phyloP scores from a whole-genome alignment of 2,329 filamentous ascomycete species.

The Microcyclospora tardicrescens region DNA sequence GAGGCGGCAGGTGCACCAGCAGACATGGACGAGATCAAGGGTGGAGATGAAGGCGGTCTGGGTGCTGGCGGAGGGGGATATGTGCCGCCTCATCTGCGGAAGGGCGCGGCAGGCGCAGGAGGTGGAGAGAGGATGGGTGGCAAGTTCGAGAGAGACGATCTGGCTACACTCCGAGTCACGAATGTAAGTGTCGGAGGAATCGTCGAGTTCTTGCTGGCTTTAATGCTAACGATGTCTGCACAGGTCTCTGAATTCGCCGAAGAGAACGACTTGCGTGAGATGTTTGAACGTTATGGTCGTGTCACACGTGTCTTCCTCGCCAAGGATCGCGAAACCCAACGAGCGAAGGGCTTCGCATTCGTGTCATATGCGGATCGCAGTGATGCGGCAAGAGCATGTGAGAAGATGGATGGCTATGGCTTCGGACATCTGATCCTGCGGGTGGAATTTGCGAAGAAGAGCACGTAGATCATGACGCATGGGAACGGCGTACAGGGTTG shows the following conservation, averaged over 20 bases:
- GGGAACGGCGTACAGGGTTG: no score
- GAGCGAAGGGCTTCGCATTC: conserved; percentile 97
- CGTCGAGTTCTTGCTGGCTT: not conserved
- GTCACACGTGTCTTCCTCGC: conserved; percentile 96
- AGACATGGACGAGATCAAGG: conserved; percentile 35
- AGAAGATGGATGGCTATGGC: conserved; percentile 93
- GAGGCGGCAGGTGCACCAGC: conserved; percentile 31
- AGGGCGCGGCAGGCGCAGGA: conserved; percentile 45
- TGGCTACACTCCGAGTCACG: conserved; percentile 91
- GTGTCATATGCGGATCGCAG: conserved; percentile 87
- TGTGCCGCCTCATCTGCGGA: conserved; percentile 84
- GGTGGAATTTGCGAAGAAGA: conserved; percentile 73
- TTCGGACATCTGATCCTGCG: conserved; percentile 78
- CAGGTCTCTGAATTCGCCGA: conserved; percentile 95
- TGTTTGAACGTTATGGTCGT: conserved; percentile 95
- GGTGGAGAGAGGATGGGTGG: conserved; percentile 75
- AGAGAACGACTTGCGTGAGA: conserved; percentile 85
- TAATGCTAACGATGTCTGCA: conserved; percentile 1
- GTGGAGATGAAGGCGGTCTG: conserved; percentile 37
- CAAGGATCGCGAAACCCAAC: conserved; percentile 90
- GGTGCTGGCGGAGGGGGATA: conserved; percentile 68
- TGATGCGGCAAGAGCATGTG: conserved; percentile 84
- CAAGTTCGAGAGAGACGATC: conserved; percentile 93
- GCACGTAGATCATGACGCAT: conserved; percentile 15
- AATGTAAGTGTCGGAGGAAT: conserved; percentile 54